Conservation (phyloP, 257 asterid species). For the Fraxinus cuspidata region DNA sequence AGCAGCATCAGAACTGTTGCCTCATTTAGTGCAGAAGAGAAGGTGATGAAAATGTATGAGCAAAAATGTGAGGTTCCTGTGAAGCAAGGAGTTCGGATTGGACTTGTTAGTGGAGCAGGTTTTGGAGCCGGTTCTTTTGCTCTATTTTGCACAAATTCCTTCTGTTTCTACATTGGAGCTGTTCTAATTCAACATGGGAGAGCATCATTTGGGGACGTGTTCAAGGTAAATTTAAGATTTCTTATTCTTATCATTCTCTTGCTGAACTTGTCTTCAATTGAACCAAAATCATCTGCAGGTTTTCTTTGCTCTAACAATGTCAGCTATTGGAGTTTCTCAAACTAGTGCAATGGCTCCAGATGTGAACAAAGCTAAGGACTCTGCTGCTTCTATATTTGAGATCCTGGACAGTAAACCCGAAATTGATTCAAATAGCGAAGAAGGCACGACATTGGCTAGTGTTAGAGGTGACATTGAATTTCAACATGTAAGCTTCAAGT, state of each 20-base stretch:
- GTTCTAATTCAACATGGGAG: conserved; percentile 27
- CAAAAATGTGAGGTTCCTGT: conserved; percentile 17
- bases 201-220: conserved; percentile 29
- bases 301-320: conserved; percentile 44
- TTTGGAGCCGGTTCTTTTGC: conserved; percentile 38
- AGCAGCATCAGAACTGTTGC: conserved; percentile 32
- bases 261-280: neutral
- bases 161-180: conserved; percentile 36
- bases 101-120: conserved; percentile 33
- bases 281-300: conserved; percentile 23
- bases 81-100: conserved; percentile 30
- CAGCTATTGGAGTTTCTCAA: conserved; percentile 36
- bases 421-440: conserved; percentile 31
- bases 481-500: conserved; percentile 33
- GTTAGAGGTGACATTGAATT: conserved; percentile 34
- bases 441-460: conserved; percentile 18
- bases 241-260: conserved; percentile 1
- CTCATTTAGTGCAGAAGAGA: conserved; percentile 27
- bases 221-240: conserved; percentile 23
- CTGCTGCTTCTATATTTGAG: conserved; percentile 40
- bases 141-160: conserved; percentile 26
- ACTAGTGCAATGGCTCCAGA: conserved; percentile 32
- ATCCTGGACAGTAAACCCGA: conserved; percentile 35
- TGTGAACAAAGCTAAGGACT: conserved; percentile 33
- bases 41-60: conserved; percentile 33